Evolutionary conservation across 805 yeast genomes (phyloP).

Genomic region (Wickerhamiella alocasiicola): DNA sequence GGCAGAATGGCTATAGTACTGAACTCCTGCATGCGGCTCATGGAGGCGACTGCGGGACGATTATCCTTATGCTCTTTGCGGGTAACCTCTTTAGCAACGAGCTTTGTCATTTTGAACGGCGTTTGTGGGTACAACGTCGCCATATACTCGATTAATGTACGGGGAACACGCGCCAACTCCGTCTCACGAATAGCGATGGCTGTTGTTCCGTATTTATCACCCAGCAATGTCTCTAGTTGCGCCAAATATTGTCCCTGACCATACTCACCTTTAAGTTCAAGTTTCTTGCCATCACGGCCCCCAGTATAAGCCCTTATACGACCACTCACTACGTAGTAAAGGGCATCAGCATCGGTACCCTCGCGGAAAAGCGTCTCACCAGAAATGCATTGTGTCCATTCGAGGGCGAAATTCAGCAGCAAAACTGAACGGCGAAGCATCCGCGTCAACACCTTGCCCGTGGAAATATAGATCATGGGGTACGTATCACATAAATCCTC

Average conservation of each 20-base stretch:
- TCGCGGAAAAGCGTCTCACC: conserved; percentile 70
- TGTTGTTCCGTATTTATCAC: conserved; percentile 56
- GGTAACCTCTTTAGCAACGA: conserved; percentile 48
- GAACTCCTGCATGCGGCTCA: conserved; percentile 37
- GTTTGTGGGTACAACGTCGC: conserved; percentile 79
- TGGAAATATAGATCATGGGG: conserved; percentile 61
- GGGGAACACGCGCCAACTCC: conserved; percentile 85
- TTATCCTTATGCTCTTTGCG: conserved; percentile 3
- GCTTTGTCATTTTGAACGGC: conserved; percentile 76
- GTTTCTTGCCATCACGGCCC: conserved; percentile 8
- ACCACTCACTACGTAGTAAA: conserved; percentile 80
- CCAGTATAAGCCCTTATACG: conserved; percentile 52
- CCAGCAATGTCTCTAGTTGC: conserved; percentile 79
- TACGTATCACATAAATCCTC: conserved; percentile 60
- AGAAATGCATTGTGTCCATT: conserved; percentile 87
- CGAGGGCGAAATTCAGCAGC: conserved; percentile 73
- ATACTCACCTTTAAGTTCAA: conserved; percentile 50
- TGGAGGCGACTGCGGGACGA: not conserved
- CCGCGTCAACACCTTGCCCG: conserved; percentile 62
- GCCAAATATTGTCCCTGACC: conserved; percentile 95
- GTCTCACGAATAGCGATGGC: conserved; percentile 79
- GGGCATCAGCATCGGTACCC: conserved; percentile 81
- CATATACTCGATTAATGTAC: conserved; percentile 73
- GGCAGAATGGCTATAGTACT: conserved; percentile 81
- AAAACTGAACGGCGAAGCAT: conserved; percentile 33